Percentiles rank a stretch among this genome's conserved stretches.
phyloP scores from a whole-genome alignment of 2,329 filamentous ascomycete species.

The Fusarium sp. region DNA sequence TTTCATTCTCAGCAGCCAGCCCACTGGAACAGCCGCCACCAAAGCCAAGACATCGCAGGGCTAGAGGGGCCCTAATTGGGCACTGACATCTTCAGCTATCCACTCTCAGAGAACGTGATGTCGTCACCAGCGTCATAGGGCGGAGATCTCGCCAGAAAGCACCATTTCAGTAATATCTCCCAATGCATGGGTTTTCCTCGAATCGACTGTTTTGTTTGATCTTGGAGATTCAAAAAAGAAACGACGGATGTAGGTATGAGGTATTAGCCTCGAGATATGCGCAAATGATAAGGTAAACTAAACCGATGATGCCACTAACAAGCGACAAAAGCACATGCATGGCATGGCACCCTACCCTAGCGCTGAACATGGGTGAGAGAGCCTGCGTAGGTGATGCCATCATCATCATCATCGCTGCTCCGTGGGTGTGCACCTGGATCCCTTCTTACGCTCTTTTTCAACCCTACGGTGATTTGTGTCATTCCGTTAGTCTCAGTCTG shows the following conservation, averaged over 20 bases:
- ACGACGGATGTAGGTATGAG: conserved; percentile 21
- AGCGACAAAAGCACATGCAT: conserved; percentile 23
- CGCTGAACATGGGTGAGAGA: conserved; percentile 21
- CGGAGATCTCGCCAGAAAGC: conserved; percentile 39
- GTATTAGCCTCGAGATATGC: conserved; percentile 15
- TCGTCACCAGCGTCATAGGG: conserved; percentile 48
- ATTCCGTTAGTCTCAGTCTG: not conserved
- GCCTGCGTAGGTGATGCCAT: conserved; percentile 32
- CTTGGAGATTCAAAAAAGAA: conserved; percentile 7
- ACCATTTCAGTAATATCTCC: conserved; percentile 16
- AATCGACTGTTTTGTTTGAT: conserved; percentile 1
- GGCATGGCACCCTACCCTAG: conserved; percentile 1
- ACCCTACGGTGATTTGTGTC: conserved; percentile 10
- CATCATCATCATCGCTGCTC: conserved; percentile 24
- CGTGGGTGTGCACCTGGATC: conserved; percentile 33
- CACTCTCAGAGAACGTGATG: conserved; percentile 40
- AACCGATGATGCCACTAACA: conserved; percentile 38
- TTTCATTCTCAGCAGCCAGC: conserved; percentile 34
- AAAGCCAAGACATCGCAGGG: conserved; percentile 24
- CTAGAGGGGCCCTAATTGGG: conserved; percentile 22
- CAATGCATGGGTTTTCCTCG: conserved; percentile 20
- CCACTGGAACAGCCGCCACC: conserved; percentile 35
- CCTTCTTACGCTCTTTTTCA: conserved; percentile 6
- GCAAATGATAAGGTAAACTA: conserved; percentile 2
- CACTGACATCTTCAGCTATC: not conserved